Conservation (phyloP, 2,329 filamentous ascomycete species). For the Ascochyta clinopodiicola region DNA sequence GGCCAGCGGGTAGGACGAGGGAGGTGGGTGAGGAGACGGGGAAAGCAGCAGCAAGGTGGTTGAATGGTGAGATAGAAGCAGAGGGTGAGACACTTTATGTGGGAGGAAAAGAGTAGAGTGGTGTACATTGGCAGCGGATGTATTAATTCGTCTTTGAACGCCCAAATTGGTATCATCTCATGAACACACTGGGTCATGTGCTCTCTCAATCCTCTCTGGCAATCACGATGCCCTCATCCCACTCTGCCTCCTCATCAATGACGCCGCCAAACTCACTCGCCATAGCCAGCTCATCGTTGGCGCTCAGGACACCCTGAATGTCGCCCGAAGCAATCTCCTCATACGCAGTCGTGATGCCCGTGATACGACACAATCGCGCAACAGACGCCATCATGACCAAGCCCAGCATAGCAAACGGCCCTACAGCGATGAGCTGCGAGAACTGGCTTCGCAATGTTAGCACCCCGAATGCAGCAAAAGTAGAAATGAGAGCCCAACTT, state of each 20-base stretch:
- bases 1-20: constrained; percentile 31
- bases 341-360: constrained; percentile 51
- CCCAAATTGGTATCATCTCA: constrained; percentile 5
- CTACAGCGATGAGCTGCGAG: constrained; percentile 54
- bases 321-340: constrained; percentile 53
- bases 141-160: not conserved
- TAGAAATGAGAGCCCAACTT: constrained; percentile 16
- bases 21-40: constrained; percentile 43
- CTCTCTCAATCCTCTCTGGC: constrained; percentile 25
- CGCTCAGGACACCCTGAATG: constrained; percentile 50
- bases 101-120: constrained; percentile 5
- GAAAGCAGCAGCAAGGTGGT: constrained; percentile 45
- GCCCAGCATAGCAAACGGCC: constrained; percentile 55
- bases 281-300: constrained; percentile 51
- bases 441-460: constrained; percentile 44
- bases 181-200: not conserved
- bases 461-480: not conserved
- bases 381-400: constrained; percentile 53
- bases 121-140: not conserved
- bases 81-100: constrained; percentile 12
- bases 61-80: constrained; percentile 16
- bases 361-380: constrained; percentile 50
- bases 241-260: constrained; percentile 39
- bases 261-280: constrained; percentile 39
- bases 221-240: constrained; percentile 36